Percentiles rank a stretch among this genome's conserved stretches.
These are phyloP conservation scores for Solanum pennellii DNA, from an alignment of 257 asterid species.

Conservation along the genomic window DNA sequence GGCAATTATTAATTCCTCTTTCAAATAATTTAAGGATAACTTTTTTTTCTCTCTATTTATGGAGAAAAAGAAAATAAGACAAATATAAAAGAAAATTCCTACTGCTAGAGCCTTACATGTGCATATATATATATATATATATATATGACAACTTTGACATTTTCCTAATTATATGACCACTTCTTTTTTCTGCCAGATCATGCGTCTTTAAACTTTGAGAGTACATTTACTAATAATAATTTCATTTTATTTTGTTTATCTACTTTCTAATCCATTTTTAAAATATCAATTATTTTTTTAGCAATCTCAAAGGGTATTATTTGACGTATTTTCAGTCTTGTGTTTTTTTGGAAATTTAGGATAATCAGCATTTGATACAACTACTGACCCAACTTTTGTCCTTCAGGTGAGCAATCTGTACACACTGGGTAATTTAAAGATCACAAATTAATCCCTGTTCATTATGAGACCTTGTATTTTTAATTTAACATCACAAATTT, in stretches of 20 bases:
- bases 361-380: fast-evolving
- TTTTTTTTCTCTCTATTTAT: not conserved
- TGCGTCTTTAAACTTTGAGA: not conserved
- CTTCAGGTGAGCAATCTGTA: no score
- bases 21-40: not conserved
- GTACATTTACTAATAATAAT: not conserved
- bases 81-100: not conserved
- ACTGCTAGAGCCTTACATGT: not conserved
- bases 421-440: no score
- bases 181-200: not conserved
- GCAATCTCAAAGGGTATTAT: no score
- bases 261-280: not conserved
- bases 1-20: not conserved
- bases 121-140: not conserved
- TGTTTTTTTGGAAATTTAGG: no score
- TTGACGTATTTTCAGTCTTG: no score
- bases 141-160: not conserved
- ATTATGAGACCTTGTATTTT: no score
- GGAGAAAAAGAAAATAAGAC: not conserved
- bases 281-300: no score
- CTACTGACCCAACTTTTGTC: fast-evolving
- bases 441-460: no score
- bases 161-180: not conserved
- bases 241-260: no score
- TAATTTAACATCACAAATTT: no score